These are phyloP conservation scores for Dendrostoma leiphaemia DNA, from an alignment of 2,329 filamentous ascomycete species.

Conservation along the genomic window DNA sequence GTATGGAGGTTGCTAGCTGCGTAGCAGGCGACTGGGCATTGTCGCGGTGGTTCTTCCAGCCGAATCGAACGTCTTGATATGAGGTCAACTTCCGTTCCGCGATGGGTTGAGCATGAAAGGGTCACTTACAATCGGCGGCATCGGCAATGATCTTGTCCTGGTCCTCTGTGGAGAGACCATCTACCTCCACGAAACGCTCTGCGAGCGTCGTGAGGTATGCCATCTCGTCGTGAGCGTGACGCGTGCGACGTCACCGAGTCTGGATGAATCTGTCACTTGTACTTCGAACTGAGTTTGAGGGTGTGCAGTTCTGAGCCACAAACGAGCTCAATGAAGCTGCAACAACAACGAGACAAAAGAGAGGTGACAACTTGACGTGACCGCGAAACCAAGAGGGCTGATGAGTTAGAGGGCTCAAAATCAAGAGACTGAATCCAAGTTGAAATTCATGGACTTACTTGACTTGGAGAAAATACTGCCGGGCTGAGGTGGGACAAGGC, in stretches of 20 bases:
- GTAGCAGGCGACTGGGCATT: background rate
- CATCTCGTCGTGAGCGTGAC: constrained; percentile 8
- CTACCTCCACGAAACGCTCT: constrained; percentile 17
- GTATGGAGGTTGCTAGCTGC: constrained; percentile 8
- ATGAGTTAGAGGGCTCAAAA: background rate
- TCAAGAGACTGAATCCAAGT: background rate
- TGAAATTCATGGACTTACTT: background rate
- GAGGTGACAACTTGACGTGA: too few species aligned
- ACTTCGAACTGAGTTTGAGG: too few species aligned
- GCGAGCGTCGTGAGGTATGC: constrained; percentile 16
- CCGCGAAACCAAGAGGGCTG: background rate
- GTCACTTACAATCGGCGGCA: constrained; percentile 13
- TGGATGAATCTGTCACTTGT: background rate
- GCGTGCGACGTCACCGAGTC: background rate
- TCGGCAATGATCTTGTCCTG: constrained; percentile 15
- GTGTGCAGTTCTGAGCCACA: too few species aligned
- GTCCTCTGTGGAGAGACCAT: constrained; percentile 14
- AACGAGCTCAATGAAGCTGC: too few species aligned
- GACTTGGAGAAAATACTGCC: constrained; percentile 11
- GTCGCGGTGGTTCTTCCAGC: constrained; percentile 1
- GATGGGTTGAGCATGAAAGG: background rate
- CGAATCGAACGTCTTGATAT: background rate
- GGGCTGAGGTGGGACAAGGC: constrained; percentile 8
- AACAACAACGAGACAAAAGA: background rate
- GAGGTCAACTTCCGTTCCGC: background rate